phyloP scores from a whole-genome alignment of 1,284 basidiomycete genomes.

The Baeospora myosura region DNA sequence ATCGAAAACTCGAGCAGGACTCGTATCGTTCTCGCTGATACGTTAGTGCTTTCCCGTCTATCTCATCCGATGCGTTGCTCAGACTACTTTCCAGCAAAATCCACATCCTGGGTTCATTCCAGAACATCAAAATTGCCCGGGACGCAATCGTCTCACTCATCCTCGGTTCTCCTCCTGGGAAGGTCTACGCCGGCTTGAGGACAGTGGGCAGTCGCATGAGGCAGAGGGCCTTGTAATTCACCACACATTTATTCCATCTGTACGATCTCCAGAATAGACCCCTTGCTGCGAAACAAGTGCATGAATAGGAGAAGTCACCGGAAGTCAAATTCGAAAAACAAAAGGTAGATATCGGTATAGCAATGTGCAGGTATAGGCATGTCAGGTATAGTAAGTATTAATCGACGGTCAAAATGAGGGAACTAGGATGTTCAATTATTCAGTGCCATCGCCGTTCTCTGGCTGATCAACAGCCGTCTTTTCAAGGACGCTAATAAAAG shows the following conservation, averaged over 20 bases:
- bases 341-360: neutral
- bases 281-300: too few relatives aligned
- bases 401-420: too few relatives aligned
- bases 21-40: conserved; percentile 93
- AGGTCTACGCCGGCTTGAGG: conserved; percentile 88
- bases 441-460: conserved; percentile 20
- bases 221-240: conserved; percentile 66
- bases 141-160: conserved; percentile 95
- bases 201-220: conserved; percentile 91
- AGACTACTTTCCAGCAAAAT: conserved; percentile 60
- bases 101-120: conserved; percentile 89
- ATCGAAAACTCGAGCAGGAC: conserved; percentile 97
- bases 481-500: conserved; percentile 24
- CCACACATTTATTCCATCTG: neutral
- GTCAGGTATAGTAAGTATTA: neutral
- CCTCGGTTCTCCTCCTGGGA: conserved; percentile 91
- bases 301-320: too few relatives aligned
- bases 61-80: conserved; percentile 8
- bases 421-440: neutral
- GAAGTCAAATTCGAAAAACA: neutral
- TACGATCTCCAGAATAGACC: neutral
- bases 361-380: neutral
- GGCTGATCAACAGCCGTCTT: conserved; percentile 48
- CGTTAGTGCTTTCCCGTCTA: conserved; percentile 45
- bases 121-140: conserved; percentile 95